phyloP scores from a whole-genome alignment of 1,284 basidiomycete species.

The Rhodotorula sp. region DNA sequence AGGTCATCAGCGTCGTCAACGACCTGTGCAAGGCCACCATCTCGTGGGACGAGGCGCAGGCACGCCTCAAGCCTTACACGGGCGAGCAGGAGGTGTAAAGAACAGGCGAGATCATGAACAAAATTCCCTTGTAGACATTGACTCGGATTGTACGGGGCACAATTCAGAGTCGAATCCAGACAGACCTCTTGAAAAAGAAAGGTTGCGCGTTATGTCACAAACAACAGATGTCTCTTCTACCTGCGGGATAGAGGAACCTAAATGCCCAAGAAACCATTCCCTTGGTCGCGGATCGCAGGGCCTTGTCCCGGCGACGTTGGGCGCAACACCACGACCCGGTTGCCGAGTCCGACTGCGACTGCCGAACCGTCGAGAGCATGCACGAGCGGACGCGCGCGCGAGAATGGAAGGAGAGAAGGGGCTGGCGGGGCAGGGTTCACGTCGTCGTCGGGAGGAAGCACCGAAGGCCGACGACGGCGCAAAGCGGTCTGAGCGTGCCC shows the following conservation, averaged over 20 bases:
- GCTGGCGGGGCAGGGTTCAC: background rate
- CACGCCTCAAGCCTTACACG: slow-evolving; percentile 73
- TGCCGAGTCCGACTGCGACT: slow-evolving; percentile 24
- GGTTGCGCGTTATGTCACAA: background rate
- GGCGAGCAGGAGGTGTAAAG: slow-evolving; percentile 78
- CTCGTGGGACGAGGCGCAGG: slow-evolving; percentile 75
- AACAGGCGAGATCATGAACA: background rate
- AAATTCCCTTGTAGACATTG: no score
- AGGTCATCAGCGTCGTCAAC: slow-evolving; percentile 74
- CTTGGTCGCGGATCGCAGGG: background rate
- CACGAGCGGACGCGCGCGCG: slow-evolving; percentile 24
- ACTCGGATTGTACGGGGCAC: background rate
- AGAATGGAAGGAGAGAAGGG: slow-evolving; percentile 29
- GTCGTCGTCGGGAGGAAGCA: background rate
- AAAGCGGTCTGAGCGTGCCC: background rate
- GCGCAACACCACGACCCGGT: slow-evolving; percentile 11
- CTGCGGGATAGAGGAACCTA: background rate
- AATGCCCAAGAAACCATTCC: background rate
- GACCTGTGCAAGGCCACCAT: slow-evolving; percentile 58
- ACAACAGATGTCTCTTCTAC: background rate
- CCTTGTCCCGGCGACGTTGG: background rate
- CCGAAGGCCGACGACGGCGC: background rate
- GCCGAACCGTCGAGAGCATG: background rate
- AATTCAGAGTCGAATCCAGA: background rate
- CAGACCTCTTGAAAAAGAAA: background rate